Evolutionary conservation across 495 filamentous ascomycete genomes (phyloP), one percentile per base, ranked within the genome.

Genomic region (Apiosordaria backusii): DNA sequence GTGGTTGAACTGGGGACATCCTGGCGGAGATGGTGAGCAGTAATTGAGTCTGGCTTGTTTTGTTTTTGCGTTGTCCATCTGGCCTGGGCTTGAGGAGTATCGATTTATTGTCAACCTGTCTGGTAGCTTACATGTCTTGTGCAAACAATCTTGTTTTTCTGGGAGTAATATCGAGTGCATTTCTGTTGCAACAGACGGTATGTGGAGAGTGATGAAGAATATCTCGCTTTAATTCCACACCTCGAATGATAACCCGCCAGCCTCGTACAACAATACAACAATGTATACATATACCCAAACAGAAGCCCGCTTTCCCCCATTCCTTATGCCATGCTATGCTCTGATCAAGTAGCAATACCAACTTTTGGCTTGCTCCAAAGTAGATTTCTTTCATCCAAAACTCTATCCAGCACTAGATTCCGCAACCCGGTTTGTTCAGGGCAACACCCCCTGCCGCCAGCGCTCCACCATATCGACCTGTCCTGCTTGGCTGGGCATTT

Each of bases 381-480:
- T 6, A 35, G 10, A 6, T 35, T 0, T 35, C 35, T 15, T 18
- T 45, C 9, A 45, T 45, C 35, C 35, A 45, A 45, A 45, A 9
- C 16, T 45, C 35, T 45, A 45, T 45, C 35, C 13, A 18, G 16
- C n/a, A n/a, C n/a, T n/a, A 45, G 35, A 45, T n/a, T n/a, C n/a
- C 35, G 9, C 10, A 35, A 35, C n/a, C n/a, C n/a, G 29, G 10
- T 10, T 10, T 35, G 29, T 45, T 60, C 21, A 85, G 67, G 84
- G 83, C 82, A 84, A 82, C 60, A 97, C 86, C 70, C 92, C 91
- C 78, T 92, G 88, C 71, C 94, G 86, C 94, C 94, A 98, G 65
- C 89, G 85, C 78, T 98, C 92, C 71, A 98, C 92, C 79, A 90
- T 85, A 62, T 55, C 52, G n/a, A 55, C 52, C n/a, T 23, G n/a